Base-by-base conservation (phyloP, 2,329 filamentous ascomycete genomes). In the Claviceps quebecensis region DNA sequence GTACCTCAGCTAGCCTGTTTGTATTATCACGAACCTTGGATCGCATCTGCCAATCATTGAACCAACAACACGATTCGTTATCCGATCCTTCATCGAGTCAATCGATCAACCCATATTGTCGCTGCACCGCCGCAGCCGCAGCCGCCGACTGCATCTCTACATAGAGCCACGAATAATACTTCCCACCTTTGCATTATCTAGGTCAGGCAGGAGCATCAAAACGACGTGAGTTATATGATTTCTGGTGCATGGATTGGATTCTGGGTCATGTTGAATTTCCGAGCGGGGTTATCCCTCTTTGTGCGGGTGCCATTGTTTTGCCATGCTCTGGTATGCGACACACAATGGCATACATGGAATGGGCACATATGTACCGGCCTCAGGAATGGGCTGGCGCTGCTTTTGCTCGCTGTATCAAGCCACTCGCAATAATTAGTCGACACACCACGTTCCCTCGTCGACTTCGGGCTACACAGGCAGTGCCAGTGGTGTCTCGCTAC, bases 311-410 rank as follows among this genome's bases (percentile, higher is more conserved):
- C 43, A 26, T 53, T 48, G 45, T 53, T 49, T 44, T 44, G 45
- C 16, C 46, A 47, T 49, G 51, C 43, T 46, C 37, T 16, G 8
- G 23, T 44, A 49, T 49, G 52, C 49, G 52, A 52, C 49, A 54
- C 49, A 54, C 38, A 13, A 34, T n/a, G 29, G 26, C 38, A 48
- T 49, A 49, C 49, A 54, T 51, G 49, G 49, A 48, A 34, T 45
- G 45, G 40, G 16, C 23, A 23, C 39, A 23, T 43, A 26, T 26
- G 23, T 26, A 26, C 26, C 41, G 23, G 41, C 19, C 49, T 46
- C 38, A 22, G 5, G 19, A 6, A n/a, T 26, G 34, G 39, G 11
- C 38, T 9, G n/a, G 29, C 14, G 23, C 48, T 22, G 26, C 26
- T 36, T 17, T 16, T 16, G 23, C 47, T 26, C 17, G 8, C 29